phyloP scores from a whole-genome alignment of 345 rosid genomes.

The Boechera retrofracta region DNA sequence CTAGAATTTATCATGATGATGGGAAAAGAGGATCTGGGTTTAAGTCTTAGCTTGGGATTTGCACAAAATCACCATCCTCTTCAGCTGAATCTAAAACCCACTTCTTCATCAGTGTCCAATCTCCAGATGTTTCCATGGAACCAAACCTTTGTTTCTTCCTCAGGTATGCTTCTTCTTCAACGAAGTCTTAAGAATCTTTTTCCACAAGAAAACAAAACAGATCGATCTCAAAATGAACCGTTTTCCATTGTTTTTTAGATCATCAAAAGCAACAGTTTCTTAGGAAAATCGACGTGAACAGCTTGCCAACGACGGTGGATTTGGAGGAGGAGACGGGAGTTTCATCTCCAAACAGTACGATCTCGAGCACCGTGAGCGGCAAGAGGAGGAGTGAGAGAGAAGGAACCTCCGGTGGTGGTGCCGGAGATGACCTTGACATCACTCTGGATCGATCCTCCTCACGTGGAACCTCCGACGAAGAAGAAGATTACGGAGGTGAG shows the following conservation, averaged over 20 bases:
- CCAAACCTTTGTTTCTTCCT: conserved; percentile 50
- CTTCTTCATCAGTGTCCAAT: conserved; percentile 45
- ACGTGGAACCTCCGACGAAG: conserved; percentile 64
- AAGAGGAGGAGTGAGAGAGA: conserved; percentile 81
- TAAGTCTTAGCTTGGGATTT: conserved; percentile 75
- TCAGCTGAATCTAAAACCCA: conserved; percentile 61
- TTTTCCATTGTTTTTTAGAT: conserved; percentile 27
- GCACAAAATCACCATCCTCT: conserved; percentile 47
- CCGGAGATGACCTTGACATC: conserved; percentile 59
- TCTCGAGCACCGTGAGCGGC: conserved; percentile 82
- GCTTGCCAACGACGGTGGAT: conserved; percentile 64
- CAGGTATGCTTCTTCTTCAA: conserved; percentile 46
- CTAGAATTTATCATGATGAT: conserved; percentile 49
- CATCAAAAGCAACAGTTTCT: conserved; percentile 54
- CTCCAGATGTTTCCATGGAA: conserved; percentile 68
- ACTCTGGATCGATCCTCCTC: conserved; percentile 69
- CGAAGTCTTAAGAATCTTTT: conserved; percentile 2
- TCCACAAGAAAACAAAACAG: neutral
- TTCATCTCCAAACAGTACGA: conserved; percentile 93
- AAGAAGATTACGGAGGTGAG: conserved; percentile 90
- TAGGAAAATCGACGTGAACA: conserved; percentile 87
- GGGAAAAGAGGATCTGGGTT: conserved; percentile 80
- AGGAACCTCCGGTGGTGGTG: conserved; percentile 40
- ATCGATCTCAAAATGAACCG: conserved; percentile 31
- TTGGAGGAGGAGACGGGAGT: conserved; percentile 88